Conservation (phyloP, 306 rosid genomes). For the Fragaria nilgerrensis region DNA sequence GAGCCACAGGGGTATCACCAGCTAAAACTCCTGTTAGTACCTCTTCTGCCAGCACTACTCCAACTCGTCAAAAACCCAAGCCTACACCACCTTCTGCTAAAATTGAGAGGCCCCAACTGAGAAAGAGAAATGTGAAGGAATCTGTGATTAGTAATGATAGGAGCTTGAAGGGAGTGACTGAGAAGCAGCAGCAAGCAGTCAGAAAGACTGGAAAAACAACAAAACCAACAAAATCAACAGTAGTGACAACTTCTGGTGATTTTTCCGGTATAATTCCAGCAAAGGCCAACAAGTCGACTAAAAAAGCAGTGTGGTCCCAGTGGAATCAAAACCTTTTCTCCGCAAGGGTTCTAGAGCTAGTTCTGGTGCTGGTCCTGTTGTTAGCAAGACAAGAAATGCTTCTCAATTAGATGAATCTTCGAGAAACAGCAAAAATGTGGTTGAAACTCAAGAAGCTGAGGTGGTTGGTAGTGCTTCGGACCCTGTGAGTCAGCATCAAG, state of each 20-base stretch:
- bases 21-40: constrained; percentile 46
- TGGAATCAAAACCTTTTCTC: constrained; percentile 86
- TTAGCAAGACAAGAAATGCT: constrained; percentile 56
- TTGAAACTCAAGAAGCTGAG: constrained; percentile 50
- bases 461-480: constrained; percentile 50
- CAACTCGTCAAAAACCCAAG: constrained; percentile 51
- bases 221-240: constrained; percentile 58
- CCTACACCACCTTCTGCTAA: constrained; percentile 42
- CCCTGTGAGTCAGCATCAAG: constrained; percentile 52
- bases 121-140: constrained; percentile 62
- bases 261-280: constrained; percentile 39
- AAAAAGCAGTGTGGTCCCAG: constrained; percentile 91
- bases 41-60: constrained; percentile 58
- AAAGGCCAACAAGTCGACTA: constrained; percentile 67
- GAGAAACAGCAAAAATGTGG: constrained; percentile 37
- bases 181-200: constrained; percentile 47
- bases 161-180: constrained; percentile 50
- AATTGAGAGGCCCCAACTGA: constrained; percentile 52
- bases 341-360: constrained; percentile 75
- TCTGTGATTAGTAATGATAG: constrained; percentile 32
- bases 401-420: constrained; percentile 48
- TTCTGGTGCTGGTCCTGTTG: constrained; percentile 39
- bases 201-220: constrained; percentile 50
- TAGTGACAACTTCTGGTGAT: constrained; percentile 47
- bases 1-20: constrained; percentile 57